These are phyloP conservation scores for Rhytidiadelphus loreus DNA, from an alignment of 225 moss, liverwort and hornwort species.

Conservation along the genomic window DNA sequence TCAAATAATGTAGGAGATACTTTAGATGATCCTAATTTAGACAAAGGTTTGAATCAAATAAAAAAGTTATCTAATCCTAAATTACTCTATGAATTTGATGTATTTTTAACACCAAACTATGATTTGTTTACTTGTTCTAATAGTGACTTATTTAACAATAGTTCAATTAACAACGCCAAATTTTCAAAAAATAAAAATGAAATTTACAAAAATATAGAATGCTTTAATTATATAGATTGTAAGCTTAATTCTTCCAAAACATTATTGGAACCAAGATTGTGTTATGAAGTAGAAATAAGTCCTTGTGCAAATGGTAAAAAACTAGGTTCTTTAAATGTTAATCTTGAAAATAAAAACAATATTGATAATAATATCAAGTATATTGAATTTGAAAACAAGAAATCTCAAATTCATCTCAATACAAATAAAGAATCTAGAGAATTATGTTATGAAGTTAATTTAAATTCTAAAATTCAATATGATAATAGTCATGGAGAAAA, in stretches of 20 bases:
- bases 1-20: neutral
- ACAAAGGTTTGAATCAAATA: neutral
- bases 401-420: neutral
- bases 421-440: neutral
- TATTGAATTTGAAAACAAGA: neutral
- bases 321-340: neutral
- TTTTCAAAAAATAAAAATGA: neutral
- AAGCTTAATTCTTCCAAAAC: neutral
- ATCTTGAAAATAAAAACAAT: neutral
- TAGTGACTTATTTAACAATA: neutral
- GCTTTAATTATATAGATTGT: neutral
- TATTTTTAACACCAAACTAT: neutral
- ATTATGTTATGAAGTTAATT: neutral
- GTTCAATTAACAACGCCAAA: neutral
- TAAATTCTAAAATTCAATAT: neutral
- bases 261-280: neutral
- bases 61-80: neutral
- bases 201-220: neutral
- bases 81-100: neutral
- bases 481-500: neutral
- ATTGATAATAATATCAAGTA: neutral
- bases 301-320: neutral
- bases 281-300: neutral
- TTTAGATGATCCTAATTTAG: neutral
- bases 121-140: neutral